phyloP scores from a whole-genome alignment of 495 filamentous ascomycete species.

The Parathielavia hyrcaniae region DNA sequence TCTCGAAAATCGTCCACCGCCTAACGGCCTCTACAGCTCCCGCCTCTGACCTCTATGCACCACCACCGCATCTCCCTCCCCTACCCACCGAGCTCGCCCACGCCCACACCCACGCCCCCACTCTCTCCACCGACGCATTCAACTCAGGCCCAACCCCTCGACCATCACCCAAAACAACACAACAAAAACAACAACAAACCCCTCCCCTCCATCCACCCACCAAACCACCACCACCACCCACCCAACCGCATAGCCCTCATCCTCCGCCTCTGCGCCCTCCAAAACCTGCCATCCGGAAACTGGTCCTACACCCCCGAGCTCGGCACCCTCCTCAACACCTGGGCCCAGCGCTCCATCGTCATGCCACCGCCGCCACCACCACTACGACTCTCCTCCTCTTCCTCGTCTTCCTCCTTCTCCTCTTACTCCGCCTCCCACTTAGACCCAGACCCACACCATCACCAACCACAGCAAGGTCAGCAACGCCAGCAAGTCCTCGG shows the following conservation, averaged over 20 bases:
- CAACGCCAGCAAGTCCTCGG: not conserved
- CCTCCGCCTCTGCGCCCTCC: constrained; percentile 18
- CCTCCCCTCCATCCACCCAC: not conserved
- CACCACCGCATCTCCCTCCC: constrained; percentile 14
- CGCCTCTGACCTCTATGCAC: constrained; percentile 5
- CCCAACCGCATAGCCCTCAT: constrained; percentile 20
- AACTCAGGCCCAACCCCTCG: not conserved
- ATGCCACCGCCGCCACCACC: too few species aligned
- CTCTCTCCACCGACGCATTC: not conserved
- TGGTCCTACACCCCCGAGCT: constrained; percentile 19
- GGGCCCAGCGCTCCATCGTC: not conserved
- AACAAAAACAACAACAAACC: not conserved
- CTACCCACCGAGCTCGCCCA: constrained; percentile 10
- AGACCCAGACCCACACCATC: too few species aligned
- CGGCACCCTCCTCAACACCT: constrained; percentile 14
- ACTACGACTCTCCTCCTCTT: too few species aligned
- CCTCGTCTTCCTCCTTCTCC: too few species aligned
- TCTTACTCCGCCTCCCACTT: too few species aligned
- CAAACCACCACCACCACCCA: not conserved
- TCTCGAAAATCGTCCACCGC: not conserved
- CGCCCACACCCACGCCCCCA: constrained; percentile 2
- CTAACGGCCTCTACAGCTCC: constrained; percentile 1
- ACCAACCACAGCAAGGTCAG: too few species aligned
- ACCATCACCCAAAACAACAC: not conserved
- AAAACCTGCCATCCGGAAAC: constrained; percentile 20